A percentile compares a stretch with the other conserved stretches of the same genome.
phyloP scores from a whole-genome alignment of 2,329 filamentous ascomycete genomes.

The Fusarium sp. region DNA sequence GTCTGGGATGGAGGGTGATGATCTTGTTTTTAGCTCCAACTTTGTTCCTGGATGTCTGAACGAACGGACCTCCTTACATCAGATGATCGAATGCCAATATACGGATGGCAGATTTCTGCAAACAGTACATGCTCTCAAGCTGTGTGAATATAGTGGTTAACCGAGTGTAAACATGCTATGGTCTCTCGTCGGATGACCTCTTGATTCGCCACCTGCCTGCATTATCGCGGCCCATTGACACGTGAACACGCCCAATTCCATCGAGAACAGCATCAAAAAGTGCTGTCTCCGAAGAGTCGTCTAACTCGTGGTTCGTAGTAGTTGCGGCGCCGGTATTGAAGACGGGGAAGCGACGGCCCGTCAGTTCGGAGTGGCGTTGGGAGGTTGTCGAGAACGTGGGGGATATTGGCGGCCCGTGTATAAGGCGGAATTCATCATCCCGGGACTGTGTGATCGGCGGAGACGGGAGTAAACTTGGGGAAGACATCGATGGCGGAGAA shows the following conservation, averaged over 20 bases:
- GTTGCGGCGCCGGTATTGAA: not conserved
- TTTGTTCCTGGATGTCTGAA: conserved; percentile 1
- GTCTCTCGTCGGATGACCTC: conserved; percentile 31
- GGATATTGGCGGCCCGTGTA: conserved; percentile 22
- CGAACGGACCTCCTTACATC: not conserved
- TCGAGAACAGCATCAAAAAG: conserved; percentile 54
- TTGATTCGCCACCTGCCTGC: conserved; percentile 58
- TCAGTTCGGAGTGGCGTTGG: not conserved
- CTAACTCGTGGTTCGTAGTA: not conserved
- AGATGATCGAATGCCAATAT: not conserved
- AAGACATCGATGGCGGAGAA: conserved; percentile 36
- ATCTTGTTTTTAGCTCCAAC: conserved; percentile 9
- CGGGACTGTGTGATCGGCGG: conserved; percentile 42
- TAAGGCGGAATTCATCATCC: conserved; percentile 14
- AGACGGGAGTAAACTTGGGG: conserved; percentile 39
- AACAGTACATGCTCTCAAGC: not conserved
- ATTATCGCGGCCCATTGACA: conserved; percentile 55
- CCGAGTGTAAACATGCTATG: conserved; percentile 34
- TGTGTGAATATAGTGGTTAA: not conserved
- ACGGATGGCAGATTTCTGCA: too few species aligned
- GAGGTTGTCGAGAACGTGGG: conserved; percentile 16
- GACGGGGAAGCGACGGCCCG: not conserved
- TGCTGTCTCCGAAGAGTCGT: conserved; percentile 47
- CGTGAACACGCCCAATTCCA: conserved; percentile 52
- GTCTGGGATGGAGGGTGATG: not conserved